Conservation (phyloP, 2,329 filamentous ascomycete species). For the Alternaria angustiovoidea region DNA sequence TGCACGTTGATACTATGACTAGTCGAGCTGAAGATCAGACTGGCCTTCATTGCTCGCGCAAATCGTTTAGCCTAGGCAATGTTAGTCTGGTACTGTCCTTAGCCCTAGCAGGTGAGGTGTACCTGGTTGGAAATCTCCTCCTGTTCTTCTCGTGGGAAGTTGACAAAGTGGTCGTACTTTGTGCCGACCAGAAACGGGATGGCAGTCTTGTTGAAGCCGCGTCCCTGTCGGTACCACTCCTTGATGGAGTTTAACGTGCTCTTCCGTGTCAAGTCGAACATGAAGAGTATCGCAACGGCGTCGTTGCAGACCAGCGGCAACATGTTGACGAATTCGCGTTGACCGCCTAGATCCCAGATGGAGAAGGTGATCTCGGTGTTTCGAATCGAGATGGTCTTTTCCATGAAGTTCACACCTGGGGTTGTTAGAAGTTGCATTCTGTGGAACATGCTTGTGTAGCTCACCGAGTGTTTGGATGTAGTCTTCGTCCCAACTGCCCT, state of each 20-base stretch:
- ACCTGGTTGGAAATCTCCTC: slow-evolving; percentile 98
- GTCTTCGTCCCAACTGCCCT: slow-evolving; percentile 99
- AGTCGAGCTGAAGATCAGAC: slow-evolving; percentile 97
- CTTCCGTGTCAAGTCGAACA: slow-evolving; percentile 98
- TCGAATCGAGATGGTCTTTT: slow-evolving; percentile 98
- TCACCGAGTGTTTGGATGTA: slow-evolving; percentile 95
- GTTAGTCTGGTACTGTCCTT: slow-evolving; percentile 11
- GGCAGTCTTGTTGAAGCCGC: slow-evolving; percentile 99
- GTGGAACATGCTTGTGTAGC: slow-evolving; percentile 24
- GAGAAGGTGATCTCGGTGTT: slow-evolving; percentile 99
- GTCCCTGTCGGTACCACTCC: slow-evolving; percentile 97
- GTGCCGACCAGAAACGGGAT: slow-evolving; percentile 97
- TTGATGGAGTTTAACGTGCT: slow-evolving; percentile 99
- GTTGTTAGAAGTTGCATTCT: slow-evolving; percentile 23
- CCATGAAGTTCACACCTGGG: slow-evolving; percentile 98
- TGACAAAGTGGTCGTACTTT: slow-evolving; percentile 99
- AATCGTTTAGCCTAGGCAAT: slow-evolving; percentile 81
- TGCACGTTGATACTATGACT: slow-evolving; percentile 99
- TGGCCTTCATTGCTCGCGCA: slow-evolving; percentile 97
- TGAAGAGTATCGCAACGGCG: slow-evolving; percentile 97
- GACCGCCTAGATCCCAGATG: slow-evolving; percentile 97
- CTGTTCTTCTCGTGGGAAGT: slow-evolving; percentile 95
- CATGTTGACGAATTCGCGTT: slow-evolving; percentile 99
- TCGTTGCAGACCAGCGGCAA: slow-evolving; percentile 99
- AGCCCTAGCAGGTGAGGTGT: slow-evolving; percentile 17